phyloP scores from a whole-genome alignment of 208 protist genomes.

The Wallacemonas collosoma region DNA sequence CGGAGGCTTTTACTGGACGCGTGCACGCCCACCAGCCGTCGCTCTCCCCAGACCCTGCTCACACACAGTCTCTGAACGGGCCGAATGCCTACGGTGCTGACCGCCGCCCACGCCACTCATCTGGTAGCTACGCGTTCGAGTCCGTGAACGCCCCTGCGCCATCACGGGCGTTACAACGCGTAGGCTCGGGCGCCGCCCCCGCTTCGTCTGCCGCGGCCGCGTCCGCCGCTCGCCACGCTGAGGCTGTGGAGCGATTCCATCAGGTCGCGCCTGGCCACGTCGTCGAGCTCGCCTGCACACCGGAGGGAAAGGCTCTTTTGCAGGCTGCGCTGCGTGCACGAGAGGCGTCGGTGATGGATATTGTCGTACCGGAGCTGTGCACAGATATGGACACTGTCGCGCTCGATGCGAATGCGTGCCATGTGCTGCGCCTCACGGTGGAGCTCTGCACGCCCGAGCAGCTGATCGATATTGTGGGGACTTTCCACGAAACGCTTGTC shows the following conservation, averaged over 20 bases:
- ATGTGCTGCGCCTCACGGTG: constrained; percentile 64
- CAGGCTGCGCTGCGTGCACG: constrained; percentile 54
- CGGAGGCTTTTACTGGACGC: neutral
- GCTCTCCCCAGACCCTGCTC: constrained; percentile 1
- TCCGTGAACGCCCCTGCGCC: constrained; percentile 15
- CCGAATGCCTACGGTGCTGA: no score
- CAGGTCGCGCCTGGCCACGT: constrained; percentile 45
- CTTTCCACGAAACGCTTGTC: constrained; percentile 69
- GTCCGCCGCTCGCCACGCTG: constrained; percentile 5
- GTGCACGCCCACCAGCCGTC: neutral
- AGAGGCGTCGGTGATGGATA: constrained; percentile 36
- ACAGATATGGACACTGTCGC: constrained; percentile 53
- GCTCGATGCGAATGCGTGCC: constrained; percentile 75
- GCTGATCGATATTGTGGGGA: constrained; percentile 47
- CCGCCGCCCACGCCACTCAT: neutral
- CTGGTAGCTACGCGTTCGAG: constrained; percentile 18
- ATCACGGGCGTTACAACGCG: neutral
- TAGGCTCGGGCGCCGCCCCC: neutral
- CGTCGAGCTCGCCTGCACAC: constrained; percentile 59
- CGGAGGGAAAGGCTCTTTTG: constrained; percentile 56
- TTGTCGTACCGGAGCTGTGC: constrained; percentile 56
- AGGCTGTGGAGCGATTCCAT: constrained; percentile 20
- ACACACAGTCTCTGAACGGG: neutral
- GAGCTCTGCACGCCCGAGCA: constrained; percentile 55
- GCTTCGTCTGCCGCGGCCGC: constrained; percentile 2